These are phyloP conservation scores for Calocybe indica DNA, from an alignment of 768 basidiomycete genomes.

Conservation along the genomic window DNA sequence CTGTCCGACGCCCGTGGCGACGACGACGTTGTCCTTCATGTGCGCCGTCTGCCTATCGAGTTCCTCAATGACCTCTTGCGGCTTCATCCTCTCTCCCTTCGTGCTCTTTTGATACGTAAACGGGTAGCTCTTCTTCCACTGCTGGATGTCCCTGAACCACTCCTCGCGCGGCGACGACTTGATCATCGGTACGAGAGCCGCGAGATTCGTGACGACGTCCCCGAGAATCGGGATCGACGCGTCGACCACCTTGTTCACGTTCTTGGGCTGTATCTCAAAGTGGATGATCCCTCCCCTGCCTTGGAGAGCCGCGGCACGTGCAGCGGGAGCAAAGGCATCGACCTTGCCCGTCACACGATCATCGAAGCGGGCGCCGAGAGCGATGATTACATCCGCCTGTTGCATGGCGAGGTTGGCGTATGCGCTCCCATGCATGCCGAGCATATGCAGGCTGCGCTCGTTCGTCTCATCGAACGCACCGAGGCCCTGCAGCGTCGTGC, in stretches of 20 bases:
- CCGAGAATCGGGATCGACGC: conserved; percentile 92
- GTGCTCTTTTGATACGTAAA: conserved; percentile 77
- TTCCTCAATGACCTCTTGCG: conserved; percentile 95
- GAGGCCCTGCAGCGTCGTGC: conserved; percentile 93
- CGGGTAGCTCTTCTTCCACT: conserved; percentile 85
- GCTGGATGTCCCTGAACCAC: conserved; percentile 81
- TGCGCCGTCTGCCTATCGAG: conserved; percentile 74
- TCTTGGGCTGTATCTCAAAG: conserved; percentile 98
- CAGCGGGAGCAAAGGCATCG: conserved; percentile 86
- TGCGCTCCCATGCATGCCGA: conserved; percentile 97
- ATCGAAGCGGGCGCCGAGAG: conserved; percentile 93
- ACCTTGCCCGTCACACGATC: conserved; percentile 96
- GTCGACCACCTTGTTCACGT: conserved; percentile 97
- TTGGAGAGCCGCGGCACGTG: conserved; percentile 74
- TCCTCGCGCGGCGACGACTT: conserved; percentile 52
- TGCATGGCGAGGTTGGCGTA: conserved; percentile 99
- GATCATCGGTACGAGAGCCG: conserved; percentile 77
- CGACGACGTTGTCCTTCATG: conserved; percentile 80
- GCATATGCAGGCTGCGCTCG: conserved; percentile 87
- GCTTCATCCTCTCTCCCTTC: conserved; percentile 75
- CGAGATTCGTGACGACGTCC: conserved; percentile 83
- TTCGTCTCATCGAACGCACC: conserved; percentile 93
- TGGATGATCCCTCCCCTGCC: conserved; percentile 97
- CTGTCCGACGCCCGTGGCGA: conserved; percentile 95
- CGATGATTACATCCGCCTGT: conserved; percentile 94